Evolutionary conservation across 192 early-diverging fungal species (phyloP), one percentile per base, ranked within the genome.

Genomic region (Entomortierella beljakovae): DNA sequence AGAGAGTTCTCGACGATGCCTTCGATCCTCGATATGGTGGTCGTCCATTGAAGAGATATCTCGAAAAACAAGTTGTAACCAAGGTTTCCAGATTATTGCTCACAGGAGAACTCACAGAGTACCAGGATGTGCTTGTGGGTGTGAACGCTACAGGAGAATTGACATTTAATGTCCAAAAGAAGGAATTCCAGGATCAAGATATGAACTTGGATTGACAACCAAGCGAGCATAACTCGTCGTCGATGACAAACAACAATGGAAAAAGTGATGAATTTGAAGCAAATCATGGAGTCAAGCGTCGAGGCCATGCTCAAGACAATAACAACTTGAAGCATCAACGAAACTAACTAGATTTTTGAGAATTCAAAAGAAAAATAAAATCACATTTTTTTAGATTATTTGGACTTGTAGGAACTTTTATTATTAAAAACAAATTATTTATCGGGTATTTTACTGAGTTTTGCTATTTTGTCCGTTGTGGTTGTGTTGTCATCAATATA

Each of bases 11-110:
- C 25, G 73, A 86, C 37, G 81, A 88, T 54, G 86, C 94, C 7
- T 99, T 97, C 70, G 94, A 98, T 79, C 95, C 95, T 20, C 81
- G 90, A n/a, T 99, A 95, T 80, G 98, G 98, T 71, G 98, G 96
- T 20, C 89, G 98, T 40, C 98, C 98, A 8, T 84, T 99, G 35
- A 88, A 91, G 54, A 89, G 97, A 58, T 95, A 91, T 80, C 82
- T 99, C 52, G 94, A 99, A 74, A 87, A 91, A 72, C 84, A 90
- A 56, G 80, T 97, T 18, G 94, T 93, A 55, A 97, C 95, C n/a
- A 84, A 90, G 57, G 83, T 97, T 18, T 90, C 91, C 7, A 87
- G 87, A 51, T 74, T 93, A 81, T 79, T 96, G 49, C 72, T 96
- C 40, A 79, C 81, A 9, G 91, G 91, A 26, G 82, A 85, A 40